Percentiles rank a stretch among this genome's conserved stretches.
phyloP scores from a whole-genome alignment of 257 asterid genomes.

The Lycium barbarum region DNA sequence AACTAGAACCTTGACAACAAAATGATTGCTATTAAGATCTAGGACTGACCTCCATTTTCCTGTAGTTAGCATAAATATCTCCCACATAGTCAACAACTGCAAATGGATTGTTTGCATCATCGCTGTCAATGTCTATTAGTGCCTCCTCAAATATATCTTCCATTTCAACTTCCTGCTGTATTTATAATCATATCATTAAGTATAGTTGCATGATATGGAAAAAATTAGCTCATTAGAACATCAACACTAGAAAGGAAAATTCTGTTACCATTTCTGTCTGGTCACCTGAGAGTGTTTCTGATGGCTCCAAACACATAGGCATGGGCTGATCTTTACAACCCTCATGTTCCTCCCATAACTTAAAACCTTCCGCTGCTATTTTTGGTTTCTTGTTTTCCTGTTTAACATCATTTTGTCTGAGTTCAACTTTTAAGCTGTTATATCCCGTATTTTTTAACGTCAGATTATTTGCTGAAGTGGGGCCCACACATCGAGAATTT shows the following conservation, averaged over 20 bases:
- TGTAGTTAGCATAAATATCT: constrained; percentile 73
- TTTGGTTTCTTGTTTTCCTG: constrained; percentile 50
- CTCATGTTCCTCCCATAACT: constrained; percentile 47
- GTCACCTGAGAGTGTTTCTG: constrained; percentile 50
- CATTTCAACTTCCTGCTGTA: constrained; percentile 79
- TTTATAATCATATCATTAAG: background rate
- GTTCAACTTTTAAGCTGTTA: background rate
- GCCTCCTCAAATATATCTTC: constrained; percentile 82
- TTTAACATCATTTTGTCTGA: background rate
- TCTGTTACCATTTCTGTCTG: constrained; percentile 50
- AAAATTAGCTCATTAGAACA: no score
- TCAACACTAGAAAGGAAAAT: no score
- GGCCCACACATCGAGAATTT: no score
- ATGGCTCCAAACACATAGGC: constrained; percentile 73
- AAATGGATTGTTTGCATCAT: constrained; percentile 72
- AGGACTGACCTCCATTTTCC: constrained; percentile 68
- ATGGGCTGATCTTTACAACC: constrained; percentile 59
- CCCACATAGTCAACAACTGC: constrained; percentile 76
- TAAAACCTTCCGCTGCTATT: constrained; percentile 30
- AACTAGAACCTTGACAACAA: background rate
- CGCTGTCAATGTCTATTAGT: constrained; percentile 63
- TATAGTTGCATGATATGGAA: no score
- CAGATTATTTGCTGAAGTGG: no score
- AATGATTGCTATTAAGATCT: background rate
- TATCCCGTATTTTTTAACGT: no score